Evolutionary conservation across 306 rosid species (phyloP).

Genomic region (Vachellia pachyceras): DNA sequence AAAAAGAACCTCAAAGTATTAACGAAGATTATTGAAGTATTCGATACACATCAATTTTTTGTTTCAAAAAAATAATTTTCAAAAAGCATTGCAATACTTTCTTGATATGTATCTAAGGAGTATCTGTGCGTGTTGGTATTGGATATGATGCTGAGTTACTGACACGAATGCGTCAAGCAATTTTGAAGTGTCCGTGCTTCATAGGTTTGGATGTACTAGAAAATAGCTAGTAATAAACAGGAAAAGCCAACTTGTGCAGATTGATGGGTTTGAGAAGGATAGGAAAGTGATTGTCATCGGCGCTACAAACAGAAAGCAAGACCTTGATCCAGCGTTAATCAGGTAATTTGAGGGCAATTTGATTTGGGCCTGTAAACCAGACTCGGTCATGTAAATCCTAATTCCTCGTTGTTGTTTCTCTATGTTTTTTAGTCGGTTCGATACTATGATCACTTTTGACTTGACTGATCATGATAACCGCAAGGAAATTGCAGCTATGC

Average conservation of each 20-base stretch:
- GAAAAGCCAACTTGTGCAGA: conserved; percentile 56
- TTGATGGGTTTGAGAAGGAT: conserved; percentile 95
- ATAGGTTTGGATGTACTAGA: conserved; percentile 4
- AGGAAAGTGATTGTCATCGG: conserved; percentile 90
- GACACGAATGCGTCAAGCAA: too few relatives aligned
- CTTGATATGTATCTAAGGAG: background rate
- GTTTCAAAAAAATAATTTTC: too few relatives aligned
- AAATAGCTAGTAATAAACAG: background rate
- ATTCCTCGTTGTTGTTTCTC: background rate
- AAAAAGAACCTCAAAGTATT: too few relatives aligned
- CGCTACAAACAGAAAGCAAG: conserved; percentile 96
- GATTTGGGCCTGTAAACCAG: conserved; percentile 9
- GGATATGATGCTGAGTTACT: too few relatives aligned
- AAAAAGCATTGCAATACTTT: background rate
- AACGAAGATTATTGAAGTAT: background rate
- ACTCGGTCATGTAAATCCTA: background rate
- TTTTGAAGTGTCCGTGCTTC: background rate
- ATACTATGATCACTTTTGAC: conserved; percentile 73
- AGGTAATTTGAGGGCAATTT: conserved; percentile 56
- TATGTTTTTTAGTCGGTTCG: background rate
- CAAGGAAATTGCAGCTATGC: conserved; percentile 84
- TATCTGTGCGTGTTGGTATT: too few relatives aligned
- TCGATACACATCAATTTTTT: too few relatives aligned
- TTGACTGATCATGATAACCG: conserved; percentile 83
- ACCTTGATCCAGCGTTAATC: conserved; percentile 87